Evolutionary conservation across 1,284 basidiomycete species (phyloP).

Genomic region (Cryptococcus sp.): DNA sequence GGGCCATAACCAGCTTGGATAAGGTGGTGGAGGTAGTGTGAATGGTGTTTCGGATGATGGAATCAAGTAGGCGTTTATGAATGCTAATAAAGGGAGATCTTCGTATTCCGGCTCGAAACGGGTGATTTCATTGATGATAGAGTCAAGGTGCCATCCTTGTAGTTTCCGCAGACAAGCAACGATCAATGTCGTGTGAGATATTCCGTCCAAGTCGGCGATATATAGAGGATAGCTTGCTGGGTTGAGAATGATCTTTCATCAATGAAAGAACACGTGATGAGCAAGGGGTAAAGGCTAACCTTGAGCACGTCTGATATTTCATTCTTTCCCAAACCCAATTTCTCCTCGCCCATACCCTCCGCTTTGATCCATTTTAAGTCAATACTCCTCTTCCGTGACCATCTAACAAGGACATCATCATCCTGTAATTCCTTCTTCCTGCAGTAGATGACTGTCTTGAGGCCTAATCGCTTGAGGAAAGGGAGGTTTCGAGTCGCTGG

Average conservation of each 20-base stretch:
- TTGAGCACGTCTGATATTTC: slow-evolving; percentile 39
- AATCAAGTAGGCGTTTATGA: slow-evolving; percentile 36
- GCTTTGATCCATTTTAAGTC: slow-evolving; percentile 38
- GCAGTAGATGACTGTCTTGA: slow-evolving; percentile 57
- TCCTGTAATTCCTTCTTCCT: slow-evolving; percentile 49
- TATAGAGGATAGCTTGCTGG: slow-evolving; percentile 37
- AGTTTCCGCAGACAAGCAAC: slow-evolving; percentile 42
- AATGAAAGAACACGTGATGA: not conserved
- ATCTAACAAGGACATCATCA: slow-evolving; percentile 22
- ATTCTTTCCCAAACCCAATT: slow-evolving; percentile 35
- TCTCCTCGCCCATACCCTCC: slow-evolving; percentile 40
- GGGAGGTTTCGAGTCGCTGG: slow-evolving; percentile 35
- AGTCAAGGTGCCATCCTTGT: slow-evolving; percentile 41
- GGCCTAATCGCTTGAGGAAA: slow-evolving; percentile 46
- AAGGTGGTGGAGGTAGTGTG: slow-evolving; percentile 31
- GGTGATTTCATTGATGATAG: slow-evolving; percentile 36
- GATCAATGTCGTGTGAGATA: slow-evolving; percentile 42
- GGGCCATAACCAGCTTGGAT: slow-evolving; percentile 44
- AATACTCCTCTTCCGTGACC: slow-evolving; percentile 24
- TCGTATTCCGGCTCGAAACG: slow-evolving; percentile 43
- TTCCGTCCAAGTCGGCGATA: slow-evolving; percentile 40
- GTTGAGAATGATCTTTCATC: slow-evolving; percentile 32
- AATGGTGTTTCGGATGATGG: slow-evolving; percentile 20
- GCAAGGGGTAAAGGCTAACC: slow-evolving; percentile 14
- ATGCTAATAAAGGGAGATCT: slow-evolving; percentile 36